Evolutionary conservation across 495 filamentous ascomycete genomes (phyloP), one percentile per base, ranked within the genome.

Genomic region (Penicillium flavigenum): DNA sequence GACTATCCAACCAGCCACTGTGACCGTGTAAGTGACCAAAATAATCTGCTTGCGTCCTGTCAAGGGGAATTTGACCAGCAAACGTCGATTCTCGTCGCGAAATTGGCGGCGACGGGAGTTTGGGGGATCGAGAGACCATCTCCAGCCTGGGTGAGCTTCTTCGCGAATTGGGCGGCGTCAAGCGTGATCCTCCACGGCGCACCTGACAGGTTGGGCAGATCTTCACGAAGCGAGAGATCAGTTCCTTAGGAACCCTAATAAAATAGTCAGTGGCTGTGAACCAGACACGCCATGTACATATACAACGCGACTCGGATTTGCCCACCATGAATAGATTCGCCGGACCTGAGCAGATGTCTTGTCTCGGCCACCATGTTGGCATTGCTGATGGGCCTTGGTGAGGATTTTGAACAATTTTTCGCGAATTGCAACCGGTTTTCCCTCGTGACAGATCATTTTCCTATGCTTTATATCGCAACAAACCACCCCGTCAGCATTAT

Each of bases 391-490:
- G 42, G 81, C 81, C 31, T 70, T 78, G 38, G 79, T 83, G 57
- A 84, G 73, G 41, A 84, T 79, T 54, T 80, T 77, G 64, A 82
- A 83, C 17, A 84, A 54, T 52, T 82, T 78, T 65, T 84, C 81
- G 24, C 80, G 78, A 52, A 83, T 79, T n/a, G 81, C 81, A 27
- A 83, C 81, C 8, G 81, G 81, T 59, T 83, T 83, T n/a, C 77
- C 79, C 60, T 83, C 81, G 56, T 84, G 81, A 48, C 77, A 81
- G 48, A 84, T 81, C 73, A 79, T 76, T 52, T 77, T 73, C 46
- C 62, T 72, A 55, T 67, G 71, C 72, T 76, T 24, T 48, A 24
- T 14, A 26, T 43, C 9, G 36, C 22, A 32, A 26, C 20, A 27
- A 11, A 27, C 17, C 16, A 3, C 10, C 22, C 46, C 5, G n/a